Conservation (phyloP, 257 asterid genomes). For the Eucommia ulmoides region DNA sequence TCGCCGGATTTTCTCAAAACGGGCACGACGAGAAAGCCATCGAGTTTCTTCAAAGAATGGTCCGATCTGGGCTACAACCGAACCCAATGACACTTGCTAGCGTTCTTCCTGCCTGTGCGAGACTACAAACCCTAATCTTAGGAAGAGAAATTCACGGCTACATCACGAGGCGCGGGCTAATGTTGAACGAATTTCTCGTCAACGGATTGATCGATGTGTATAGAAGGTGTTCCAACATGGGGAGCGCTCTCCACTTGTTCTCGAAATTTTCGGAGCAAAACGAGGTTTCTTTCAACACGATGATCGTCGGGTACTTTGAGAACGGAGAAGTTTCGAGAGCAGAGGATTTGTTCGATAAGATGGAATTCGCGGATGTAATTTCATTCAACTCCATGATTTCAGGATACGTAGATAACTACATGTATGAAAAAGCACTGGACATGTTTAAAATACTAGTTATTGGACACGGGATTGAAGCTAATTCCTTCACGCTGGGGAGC, state of each 20-base stretch:
- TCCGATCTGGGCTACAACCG: slow-evolving; percentile 37
- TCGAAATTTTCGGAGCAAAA: slow-evolving; percentile 41
- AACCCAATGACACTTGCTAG: slow-evolving; percentile 49
- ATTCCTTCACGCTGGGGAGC: slow-evolving; percentile 64
- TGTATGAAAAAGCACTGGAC: slow-evolving; percentile 40
- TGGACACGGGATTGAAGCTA: slow-evolving; percentile 32
- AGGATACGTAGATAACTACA: slow-evolving; percentile 48
- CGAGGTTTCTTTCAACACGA: slow-evolving; percentile 58
- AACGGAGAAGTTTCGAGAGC: slow-evolving; percentile 40
- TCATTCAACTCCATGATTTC: slow-evolving; percentile 85
- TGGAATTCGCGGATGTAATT: slow-evolving; percentile 47
- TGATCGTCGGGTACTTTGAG: slow-evolving; percentile 66
- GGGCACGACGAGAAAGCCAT: slow-evolving; percentile 57
- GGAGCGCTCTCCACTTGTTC: slow-evolving; percentile 38
- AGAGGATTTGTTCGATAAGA: slow-evolving; percentile 42
- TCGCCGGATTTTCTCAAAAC: slow-evolving; percentile 60
- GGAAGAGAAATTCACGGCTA: slow-evolving; percentile 78
- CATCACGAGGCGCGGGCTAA: slow-evolving; percentile 33
- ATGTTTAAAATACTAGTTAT: slow-evolving; percentile 26
- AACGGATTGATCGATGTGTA: slow-evolving; percentile 72
- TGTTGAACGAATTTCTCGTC: slow-evolving; percentile 52
- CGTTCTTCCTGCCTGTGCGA: slow-evolving; percentile 60
- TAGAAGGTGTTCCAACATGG: slow-evolving; percentile 55
- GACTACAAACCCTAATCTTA: slow-evolving; percentile 32
- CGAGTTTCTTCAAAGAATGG: slow-evolving; percentile 41